These are phyloP conservation scores for Diplocarpon mali DNA, from an alignment of 2,329 filamentous ascomycete genomes.

Conservation along the genomic window DNA sequence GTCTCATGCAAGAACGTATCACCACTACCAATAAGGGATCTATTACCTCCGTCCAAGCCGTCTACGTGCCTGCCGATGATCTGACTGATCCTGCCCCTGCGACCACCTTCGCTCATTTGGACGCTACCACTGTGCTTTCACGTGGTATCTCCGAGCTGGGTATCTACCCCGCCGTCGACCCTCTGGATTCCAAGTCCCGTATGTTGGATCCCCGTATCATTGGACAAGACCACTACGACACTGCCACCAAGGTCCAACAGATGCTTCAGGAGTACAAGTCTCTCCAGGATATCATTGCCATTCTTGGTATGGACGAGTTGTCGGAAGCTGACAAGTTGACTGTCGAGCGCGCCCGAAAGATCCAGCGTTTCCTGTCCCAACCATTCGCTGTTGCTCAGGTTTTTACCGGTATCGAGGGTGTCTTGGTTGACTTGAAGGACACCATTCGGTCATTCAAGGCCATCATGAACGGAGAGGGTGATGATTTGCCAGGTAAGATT, in stretches of 20 bases:
- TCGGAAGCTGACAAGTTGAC: constrained; percentile 99
- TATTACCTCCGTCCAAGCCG: constrained; percentile 99
- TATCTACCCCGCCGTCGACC: constrained; percentile 99
- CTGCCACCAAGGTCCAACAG: constrained; percentile 90
- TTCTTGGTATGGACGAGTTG: constrained; percentile 98
- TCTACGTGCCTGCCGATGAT: constrained; percentile 99
- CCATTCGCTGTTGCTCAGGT: constrained; percentile 84
- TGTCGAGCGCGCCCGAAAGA: constrained; percentile 99
- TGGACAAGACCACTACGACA: constrained; percentile 95
- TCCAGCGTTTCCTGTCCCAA: constrained; percentile 99
- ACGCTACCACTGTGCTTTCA: constrained; percentile 99
- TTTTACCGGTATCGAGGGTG: constrained; percentile 77
- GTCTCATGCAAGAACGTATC: constrained; percentile 99
- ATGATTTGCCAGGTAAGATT: constrained; percentile 76
- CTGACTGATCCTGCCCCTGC: constrained; percentile 99
- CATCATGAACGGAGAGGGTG: constrained; percentile 73
- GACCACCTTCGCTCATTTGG: constrained; percentile 99
- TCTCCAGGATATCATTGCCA: constrained; percentile 99
- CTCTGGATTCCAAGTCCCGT: constrained; percentile 98
- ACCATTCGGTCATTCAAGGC: constrained; percentile 97
- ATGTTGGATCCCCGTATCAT: constrained; percentile 99
- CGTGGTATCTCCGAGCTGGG: constrained; percentile 99
- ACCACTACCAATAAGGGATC: constrained; percentile 99
- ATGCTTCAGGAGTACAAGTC: constrained; percentile 99
- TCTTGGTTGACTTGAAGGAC: constrained; percentile 96